Evolutionary conservation across 2,329 filamentous ascomycete species (phyloP), one percentile per base, ranked within the genome.

Genomic region (Aspergillus viridinutans): DNA sequence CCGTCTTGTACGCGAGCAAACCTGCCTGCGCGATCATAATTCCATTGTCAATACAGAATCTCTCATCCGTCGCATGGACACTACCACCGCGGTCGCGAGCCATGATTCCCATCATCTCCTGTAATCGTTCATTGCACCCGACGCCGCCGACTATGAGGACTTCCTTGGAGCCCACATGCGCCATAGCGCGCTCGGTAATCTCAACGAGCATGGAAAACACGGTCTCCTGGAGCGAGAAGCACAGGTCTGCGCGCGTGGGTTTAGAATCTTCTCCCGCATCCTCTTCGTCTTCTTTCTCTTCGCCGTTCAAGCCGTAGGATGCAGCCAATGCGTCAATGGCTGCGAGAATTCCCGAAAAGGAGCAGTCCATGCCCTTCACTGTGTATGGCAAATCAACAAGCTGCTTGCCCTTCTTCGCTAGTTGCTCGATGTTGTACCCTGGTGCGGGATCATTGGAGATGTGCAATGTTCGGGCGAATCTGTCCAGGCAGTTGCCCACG

Each of bases 11-110:
- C 1, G 92, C 92, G 67, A 97, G 73, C 66, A 99, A 76, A 2
- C 94, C 94, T 1, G 94, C 94, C 74, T 99, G 93, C 1, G 94
- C 94, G 78, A 99, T 99, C 94, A 99, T 99, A 71, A 99, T 97
- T 50, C 94, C 94, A 68, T 99, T 99, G 75, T 99, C 94, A 66
- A 99, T 99, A 73, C 94, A 99, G 73, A 96, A 99, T 49, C 94
- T 83, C 80, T 99, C 94, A 72, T 99, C 94, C 0, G 93, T 97
- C 25, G 94, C 92, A 76, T 90, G 97, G 3, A 97, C 90, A 67
- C 86, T 92, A 3, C 94, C 94, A 53, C 92, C 90, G 40, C 94
- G 81, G 73, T 96, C 92, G 48, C 80, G 81, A 17, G 92, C 93
- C 94, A 99, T 99, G 49, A 89, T 81, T 17, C 90, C 92, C 94